Evolutionary conservation across 805 yeast genomes (phyloP).

Genomic region (Kodamaea kakaduensis): DNA sequence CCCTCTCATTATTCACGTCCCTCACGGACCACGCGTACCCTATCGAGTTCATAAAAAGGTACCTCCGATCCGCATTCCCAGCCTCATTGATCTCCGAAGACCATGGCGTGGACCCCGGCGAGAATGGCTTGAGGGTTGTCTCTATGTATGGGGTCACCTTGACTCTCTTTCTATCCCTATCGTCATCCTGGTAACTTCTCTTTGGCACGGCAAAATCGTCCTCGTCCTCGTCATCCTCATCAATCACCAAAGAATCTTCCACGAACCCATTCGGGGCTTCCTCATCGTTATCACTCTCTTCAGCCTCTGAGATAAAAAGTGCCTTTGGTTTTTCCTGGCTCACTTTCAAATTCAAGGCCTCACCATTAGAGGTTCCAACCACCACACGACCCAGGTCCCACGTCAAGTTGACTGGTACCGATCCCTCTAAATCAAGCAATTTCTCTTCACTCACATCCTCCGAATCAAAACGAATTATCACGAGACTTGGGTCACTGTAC

Average conservation of each 20-base stretch:
- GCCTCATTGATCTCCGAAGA: constrained; percentile 13
- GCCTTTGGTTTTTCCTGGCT: background rate
- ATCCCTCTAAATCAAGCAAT: constrained; percentile 23
- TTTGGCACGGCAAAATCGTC: constrained; percentile 10
- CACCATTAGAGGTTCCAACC: constrained; percentile 45
- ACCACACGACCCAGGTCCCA: constrained; percentile 28
- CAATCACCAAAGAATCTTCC: constrained; percentile 37
- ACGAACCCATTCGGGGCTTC: constrained; percentile 16
- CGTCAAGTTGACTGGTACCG: constrained; percentile 19
- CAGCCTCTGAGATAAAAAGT: constrained; percentile 15
- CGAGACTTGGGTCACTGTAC: constrained; percentile 46
- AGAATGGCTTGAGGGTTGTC: constrained; percentile 54
- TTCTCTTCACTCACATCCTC: constrained; percentile 22
- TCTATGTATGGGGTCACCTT: constrained; percentile 10
- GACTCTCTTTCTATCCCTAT: constrained; percentile 19
- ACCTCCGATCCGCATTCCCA: constrained; percentile 52
- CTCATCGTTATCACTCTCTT: constrained; percentile 15
- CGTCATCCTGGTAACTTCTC: constrained; percentile 3
- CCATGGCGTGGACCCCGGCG: constrained; percentile 91
- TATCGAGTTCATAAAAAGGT: constrained; percentile 70
- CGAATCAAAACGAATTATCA: constrained; percentile 52
- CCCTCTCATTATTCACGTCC: constrained; percentile 15
- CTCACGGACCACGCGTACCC: constrained; percentile 83
- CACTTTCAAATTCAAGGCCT: constrained; percentile 23
- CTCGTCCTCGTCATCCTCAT: constrained; percentile 28